Conservation (phyloP, 2,329 filamentous ascomycete genomes). For the Nigrospora sphaerica region DNA sequence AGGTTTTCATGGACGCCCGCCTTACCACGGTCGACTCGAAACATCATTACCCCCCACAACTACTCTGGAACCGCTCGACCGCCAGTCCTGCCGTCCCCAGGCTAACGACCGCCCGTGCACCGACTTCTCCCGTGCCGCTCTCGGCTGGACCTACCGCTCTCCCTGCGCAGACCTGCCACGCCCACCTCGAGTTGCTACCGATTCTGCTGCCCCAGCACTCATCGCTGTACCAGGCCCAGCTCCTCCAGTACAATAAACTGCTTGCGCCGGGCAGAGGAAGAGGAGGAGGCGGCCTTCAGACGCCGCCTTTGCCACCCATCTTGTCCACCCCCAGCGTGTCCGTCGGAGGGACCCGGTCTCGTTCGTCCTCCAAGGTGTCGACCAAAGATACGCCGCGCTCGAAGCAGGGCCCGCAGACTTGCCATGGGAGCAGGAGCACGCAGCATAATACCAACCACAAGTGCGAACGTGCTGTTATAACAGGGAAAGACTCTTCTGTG, state of each 20-base stretch:
- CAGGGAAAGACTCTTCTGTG: slow-evolving; percentile 41
- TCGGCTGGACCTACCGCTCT: slow-evolving; percentile 4
- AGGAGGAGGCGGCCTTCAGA: slow-evolving; percentile 47
- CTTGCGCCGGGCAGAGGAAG: slow-evolving; percentile 48
- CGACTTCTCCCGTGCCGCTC: neutral
- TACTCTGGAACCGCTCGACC: slow-evolving; percentile 30
- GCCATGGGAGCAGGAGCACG: slow-evolving; percentile 59
- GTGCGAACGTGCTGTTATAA: slow-evolving; percentile 55
- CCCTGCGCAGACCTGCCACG: slow-evolving; percentile 19
- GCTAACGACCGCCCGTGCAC: slow-evolving; percentile 19
- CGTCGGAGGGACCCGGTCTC: slow-evolving; percentile 43
- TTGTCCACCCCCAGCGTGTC: slow-evolving; percentile 50
- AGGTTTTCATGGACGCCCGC: slow-evolving; percentile 44
- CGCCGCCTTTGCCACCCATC: slow-evolving; percentile 46
- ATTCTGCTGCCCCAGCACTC: slow-evolving; percentile 53
- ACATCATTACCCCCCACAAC: slow-evolving; percentile 36
- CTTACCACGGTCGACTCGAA: slow-evolving; percentile 40
- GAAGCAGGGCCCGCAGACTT: slow-evolving; percentile 43
- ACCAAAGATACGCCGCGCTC: slow-evolving; percentile 40
- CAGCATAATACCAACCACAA: slow-evolving; percentile 42
- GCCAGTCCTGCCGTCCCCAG: slow-evolving; percentile 24
- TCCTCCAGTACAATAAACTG: slow-evolving; percentile 60
- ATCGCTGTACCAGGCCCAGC: slow-evolving; percentile 53
- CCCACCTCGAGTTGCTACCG: slow-evolving; percentile 47
- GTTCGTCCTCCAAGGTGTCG: slow-evolving; percentile 54